Evolutionary conservation across 192 early-diverging fungal genomes (phyloP).

Genomic region (Obelidium mucronatum): DNA sequence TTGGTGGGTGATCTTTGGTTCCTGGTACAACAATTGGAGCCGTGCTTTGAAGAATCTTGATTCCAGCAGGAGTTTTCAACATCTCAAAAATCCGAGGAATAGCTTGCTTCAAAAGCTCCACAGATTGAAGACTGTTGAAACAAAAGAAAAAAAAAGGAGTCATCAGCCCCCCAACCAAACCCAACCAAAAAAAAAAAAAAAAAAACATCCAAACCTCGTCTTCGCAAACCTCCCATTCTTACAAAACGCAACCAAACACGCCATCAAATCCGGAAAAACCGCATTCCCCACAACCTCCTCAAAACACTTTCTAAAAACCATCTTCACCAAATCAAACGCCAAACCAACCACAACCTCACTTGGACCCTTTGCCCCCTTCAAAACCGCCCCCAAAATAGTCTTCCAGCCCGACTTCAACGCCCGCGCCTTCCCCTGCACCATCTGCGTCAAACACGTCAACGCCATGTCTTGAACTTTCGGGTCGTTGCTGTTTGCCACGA

Average conservation of each 20-base stretch:
- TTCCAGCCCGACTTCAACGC: slow-evolving; percentile 64
- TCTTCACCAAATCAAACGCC: slow-evolving; percentile 78
- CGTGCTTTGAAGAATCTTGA: slow-evolving; percentile 20
- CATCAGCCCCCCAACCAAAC: neutral
- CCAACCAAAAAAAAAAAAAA: slow-evolving; percentile 4
- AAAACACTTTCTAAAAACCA: slow-evolving; percentile 65
- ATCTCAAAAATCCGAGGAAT: slow-evolving; percentile 54
- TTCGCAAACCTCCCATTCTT: slow-evolving; percentile 75
- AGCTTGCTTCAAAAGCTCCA: slow-evolving; percentile 54
- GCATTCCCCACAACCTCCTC: slow-evolving; percentile 67
- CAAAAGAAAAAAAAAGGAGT: neutral
- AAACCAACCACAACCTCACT: slow-evolving; percentile 62
- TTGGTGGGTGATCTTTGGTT: neutral
- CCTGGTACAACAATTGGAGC: neutral
- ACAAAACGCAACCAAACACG: slow-evolving; percentile 61
- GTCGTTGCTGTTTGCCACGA: slow-evolving; percentile 75
- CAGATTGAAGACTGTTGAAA: slow-evolving; percentile 57
- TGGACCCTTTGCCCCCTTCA: slow-evolving; percentile 63
- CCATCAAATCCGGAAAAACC: slow-evolving; percentile 55
- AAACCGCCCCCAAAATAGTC: slow-evolving; percentile 60
- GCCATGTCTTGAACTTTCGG: slow-evolving; percentile 83
- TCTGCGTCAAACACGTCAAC: slow-evolving; percentile 60
- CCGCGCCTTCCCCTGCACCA: slow-evolving; percentile 60
- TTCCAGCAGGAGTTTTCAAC: slow-evolving; percentile 37
- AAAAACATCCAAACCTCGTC: slow-evolving; percentile 54